Percentiles rank a stretch among this genome's conserved stretches.
These are phyloP conservation scores for Perkinsela sp. DNA, from an alignment of 208 protist species.

Conservation along the genomic window DNA sequence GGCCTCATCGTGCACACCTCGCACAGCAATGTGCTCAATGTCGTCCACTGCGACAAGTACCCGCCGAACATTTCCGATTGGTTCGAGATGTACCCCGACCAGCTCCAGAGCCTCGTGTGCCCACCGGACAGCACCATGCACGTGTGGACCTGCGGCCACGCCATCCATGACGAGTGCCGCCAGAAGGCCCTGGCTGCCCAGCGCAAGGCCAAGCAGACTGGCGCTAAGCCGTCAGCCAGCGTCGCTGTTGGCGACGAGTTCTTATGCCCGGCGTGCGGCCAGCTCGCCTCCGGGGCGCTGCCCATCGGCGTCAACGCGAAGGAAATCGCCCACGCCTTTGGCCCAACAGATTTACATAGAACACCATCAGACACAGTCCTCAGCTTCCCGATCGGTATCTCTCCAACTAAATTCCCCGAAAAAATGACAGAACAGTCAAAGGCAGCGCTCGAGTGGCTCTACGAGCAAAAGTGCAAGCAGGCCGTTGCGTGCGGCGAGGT, in stretches of 20 bases:
- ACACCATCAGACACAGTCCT: too few species aligned
- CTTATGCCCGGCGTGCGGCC: neutral
- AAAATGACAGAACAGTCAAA: neutral
- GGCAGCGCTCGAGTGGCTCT: neutral
- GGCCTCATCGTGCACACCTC: neutral
- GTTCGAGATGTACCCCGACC: neutral
- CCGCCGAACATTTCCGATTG: neutral
- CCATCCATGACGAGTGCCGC: neutral
- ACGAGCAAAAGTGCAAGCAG: neutral
- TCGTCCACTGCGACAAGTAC: neutral
- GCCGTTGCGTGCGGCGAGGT: neutral
- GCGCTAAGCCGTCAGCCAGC: neutral
- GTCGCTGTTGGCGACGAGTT: neutral
- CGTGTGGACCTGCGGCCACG: neutral
- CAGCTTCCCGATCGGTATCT: neutral
- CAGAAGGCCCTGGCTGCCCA: neutral
- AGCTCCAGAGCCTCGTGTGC: neutral
- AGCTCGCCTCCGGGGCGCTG: neutral
- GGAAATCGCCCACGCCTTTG: neutral
- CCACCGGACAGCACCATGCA: neutral
- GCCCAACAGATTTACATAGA: too few species aligned
- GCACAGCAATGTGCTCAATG: neutral
- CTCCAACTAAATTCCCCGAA: neutral
- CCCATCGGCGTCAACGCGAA: neutral
- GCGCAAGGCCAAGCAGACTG: neutral